A percentile compares a stretch with the other conserved stretches of the same genome.
Evolutionary conservation across 805 yeast species (phyloP).

Genomic region (Monosporozyma aerobia): DNA sequence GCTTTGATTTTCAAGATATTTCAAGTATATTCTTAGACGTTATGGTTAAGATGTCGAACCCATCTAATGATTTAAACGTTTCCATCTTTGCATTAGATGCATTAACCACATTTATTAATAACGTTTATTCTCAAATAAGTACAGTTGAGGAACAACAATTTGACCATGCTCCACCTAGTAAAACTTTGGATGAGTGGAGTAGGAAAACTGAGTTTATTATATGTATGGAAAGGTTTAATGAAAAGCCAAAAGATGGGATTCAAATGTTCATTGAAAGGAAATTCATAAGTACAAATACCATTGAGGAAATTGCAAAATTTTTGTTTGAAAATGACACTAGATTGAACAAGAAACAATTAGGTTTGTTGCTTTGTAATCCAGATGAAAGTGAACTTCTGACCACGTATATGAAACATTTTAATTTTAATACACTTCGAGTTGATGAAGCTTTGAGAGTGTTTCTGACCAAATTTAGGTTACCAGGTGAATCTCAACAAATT

Average conservation of each 20-base stretch:
- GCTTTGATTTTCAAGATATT: slow-evolving; percentile 74
- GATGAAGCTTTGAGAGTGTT: slow-evolving; percentile 87
- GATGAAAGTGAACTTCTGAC: slow-evolving; percentile 48
- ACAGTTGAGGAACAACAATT: slow-evolving; percentile 15
- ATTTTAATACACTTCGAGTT: slow-evolving; percentile 68
- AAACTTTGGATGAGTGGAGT: slow-evolving; percentile 27
- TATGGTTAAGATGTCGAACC: slow-evolving; percentile 60
- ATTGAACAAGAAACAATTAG: slow-evolving; percentile 77
- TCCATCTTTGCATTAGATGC: slow-evolving; percentile 94
- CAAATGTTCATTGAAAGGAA: slow-evolving; percentile 50
- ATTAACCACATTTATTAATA: slow-evolving; percentile 56
- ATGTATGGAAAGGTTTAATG: slow-evolving; percentile 68
- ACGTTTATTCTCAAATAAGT: slow-evolving; percentile 41
- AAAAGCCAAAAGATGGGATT: slow-evolving; percentile 69
- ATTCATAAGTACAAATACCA: slow-evolving; percentile 43
- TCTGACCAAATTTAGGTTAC: slow-evolving; percentile 76
- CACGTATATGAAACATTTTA: slow-evolving; percentile 60
- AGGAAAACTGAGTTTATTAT: slow-evolving; percentile 65
- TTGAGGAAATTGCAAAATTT: slow-evolving; percentile 64
- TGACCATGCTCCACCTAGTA: slow-evolving; percentile 16
- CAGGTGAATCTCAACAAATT: slow-evolving; percentile 96
- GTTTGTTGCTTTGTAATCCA: slow-evolving; percentile 78
- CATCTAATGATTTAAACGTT: slow-evolving; percentile 72
- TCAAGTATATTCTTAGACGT: slow-evolving; percentile 57
- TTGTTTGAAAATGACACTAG: slow-evolving; percentile 71